A percentile compares a stretch with the other conserved stretches of the same genome.
These are phyloP conservation scores for Aspergillus fumigatiaffinis DNA, from an alignment of 2,329 filamentous ascomycete species.

Conservation along the genomic window DNA sequence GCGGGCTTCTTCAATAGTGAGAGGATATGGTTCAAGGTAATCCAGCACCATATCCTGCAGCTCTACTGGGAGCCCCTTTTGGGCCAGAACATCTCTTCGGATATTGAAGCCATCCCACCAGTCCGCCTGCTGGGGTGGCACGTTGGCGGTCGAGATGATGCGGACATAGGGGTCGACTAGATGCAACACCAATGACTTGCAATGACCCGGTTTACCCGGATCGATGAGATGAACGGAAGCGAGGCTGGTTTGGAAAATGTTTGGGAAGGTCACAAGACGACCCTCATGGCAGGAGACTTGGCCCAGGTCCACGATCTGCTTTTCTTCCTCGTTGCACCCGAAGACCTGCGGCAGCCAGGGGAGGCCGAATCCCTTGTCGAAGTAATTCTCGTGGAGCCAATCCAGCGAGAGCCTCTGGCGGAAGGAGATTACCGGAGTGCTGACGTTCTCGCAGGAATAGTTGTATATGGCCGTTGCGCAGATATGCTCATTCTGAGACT, in stretches of 20 bases:
- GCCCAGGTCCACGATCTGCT: conserved; percentile 7
- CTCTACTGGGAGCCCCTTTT: background rate
- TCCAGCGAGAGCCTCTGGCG: conserved; percentile 31
- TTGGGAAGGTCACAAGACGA: conserved; percentile 8
- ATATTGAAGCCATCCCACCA: background rate
- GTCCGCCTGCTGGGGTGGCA: background rate
- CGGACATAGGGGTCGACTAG: conserved; percentile 1
- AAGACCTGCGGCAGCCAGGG: conserved; percentile 1
- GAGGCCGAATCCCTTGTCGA: background rate
- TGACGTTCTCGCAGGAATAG: conserved; percentile 60
- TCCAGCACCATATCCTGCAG: background rate
- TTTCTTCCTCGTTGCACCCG: background rate
- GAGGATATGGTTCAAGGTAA: background rate
- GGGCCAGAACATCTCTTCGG: background rate
- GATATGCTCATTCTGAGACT: conserved; percentile 57
- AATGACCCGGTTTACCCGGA: background rate
- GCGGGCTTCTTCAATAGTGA: background rate
- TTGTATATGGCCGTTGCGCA: conserved; percentile 63
- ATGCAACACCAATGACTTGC: background rate
- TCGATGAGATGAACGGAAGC: background rate
- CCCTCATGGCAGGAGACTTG: conserved; percentile 3
- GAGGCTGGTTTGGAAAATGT: background rate
- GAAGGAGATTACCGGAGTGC: conserved; percentile 50
- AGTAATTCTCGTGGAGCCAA: background rate
- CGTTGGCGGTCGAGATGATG: conserved; percentile 1